Evolutionary conservation across 208 protist species (phyloP), one percentile per base, ranked within the genome.

Genomic region (Crithidia acanthocephali): DNA sequence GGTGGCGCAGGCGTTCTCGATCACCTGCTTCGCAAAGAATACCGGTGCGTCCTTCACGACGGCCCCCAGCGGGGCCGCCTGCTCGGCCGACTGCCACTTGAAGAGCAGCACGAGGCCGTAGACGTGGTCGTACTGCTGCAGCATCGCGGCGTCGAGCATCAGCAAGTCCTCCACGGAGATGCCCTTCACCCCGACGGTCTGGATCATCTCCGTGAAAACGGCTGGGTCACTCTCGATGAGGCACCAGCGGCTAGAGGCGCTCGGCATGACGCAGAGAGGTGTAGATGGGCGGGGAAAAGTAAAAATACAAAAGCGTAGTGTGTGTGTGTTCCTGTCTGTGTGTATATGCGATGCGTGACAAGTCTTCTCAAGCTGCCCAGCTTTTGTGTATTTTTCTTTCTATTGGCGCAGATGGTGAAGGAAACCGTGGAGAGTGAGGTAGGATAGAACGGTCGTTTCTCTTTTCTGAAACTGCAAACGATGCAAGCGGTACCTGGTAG

Each of bases 81-180:
- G 60, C 48, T 79, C 62, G 27, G 58, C 30, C 1, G 74, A 37
- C 47, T 84, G 85, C 86, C 86, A 99, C 83, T 98, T 99, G 87
- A 99, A 99, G 30, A 99, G 88, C 65, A 99, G 96, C 53, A 99
- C 96, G 15, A 99, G 76, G 6, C 98, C 98, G 67, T 98, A 97
- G 20, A 99, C 86, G 42, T 83, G 86, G 20, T 68, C 44, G 69
- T 83, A 84, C 51, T 61, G 44, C 47, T 71, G 52, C 42, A 95
- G 71, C 33, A 76, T 71, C 2, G 81, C 81, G 5, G 82, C 66
- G 64, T 99, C 98, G 0, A 99, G 85, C 9, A 75, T 68, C 57
- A 98, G 88, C 8, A 99, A 56, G 76, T 99, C 98, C 76, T 99
- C 96, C 7, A 99, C 98, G 50, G 99, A 89, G 0, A 98, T 80